phyloP scores from a whole-genome alignment of 257 asterid species.

The Dorcoceras hygrometricum region DNA sequence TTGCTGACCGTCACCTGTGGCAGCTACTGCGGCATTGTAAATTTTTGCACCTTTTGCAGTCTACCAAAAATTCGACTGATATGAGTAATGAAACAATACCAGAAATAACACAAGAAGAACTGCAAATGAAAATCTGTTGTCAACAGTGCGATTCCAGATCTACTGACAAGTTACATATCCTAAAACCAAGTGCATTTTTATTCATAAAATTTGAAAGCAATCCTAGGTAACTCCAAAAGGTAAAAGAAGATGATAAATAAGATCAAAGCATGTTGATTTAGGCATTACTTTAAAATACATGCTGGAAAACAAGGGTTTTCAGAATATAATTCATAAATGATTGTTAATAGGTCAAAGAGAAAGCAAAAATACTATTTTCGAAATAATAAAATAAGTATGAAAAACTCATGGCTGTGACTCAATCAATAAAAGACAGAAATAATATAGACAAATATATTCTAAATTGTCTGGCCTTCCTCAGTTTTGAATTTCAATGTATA shows the following conservation, averaged over 20 bases:
- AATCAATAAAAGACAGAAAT: background rate
- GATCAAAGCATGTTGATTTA: background rate
- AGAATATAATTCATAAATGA: slow-evolving; percentile 11
- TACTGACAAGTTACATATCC: background rate
- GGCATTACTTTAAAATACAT: background rate
- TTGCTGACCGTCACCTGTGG: slow-evolving; percentile 52
- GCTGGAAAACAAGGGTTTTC: background rate
- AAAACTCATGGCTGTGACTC: slow-evolving; percentile 14
- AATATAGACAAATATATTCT: background rate
- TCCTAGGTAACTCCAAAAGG: background rate
- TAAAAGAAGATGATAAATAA: background rate
- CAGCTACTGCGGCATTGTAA: slow-evolving; percentile 75
- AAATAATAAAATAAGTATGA: slow-evolving; percentile 15
- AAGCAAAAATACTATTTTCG: background rate
- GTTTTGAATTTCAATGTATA: background rate
- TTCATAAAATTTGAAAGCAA: slow-evolving; percentile 6
- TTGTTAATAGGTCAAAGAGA: slow-evolving; percentile 12
- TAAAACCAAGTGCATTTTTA: slow-evolving; percentile 4
- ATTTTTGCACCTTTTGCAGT: slow-evolving; percentile 83
- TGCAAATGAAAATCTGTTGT: slow-evolving; percentile 7
- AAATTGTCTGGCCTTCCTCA: background rate
- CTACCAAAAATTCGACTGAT: slow-evolving; percentile 34
- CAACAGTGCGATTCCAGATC: slow-evolving; percentile 1
- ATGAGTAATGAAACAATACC: slow-evolving; percentile 20
- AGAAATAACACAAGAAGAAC: slow-evolving; percentile 11